Conservation (phyloP, 768 basidiomycete genomes). For the Solioccasus polychromus region DNA sequence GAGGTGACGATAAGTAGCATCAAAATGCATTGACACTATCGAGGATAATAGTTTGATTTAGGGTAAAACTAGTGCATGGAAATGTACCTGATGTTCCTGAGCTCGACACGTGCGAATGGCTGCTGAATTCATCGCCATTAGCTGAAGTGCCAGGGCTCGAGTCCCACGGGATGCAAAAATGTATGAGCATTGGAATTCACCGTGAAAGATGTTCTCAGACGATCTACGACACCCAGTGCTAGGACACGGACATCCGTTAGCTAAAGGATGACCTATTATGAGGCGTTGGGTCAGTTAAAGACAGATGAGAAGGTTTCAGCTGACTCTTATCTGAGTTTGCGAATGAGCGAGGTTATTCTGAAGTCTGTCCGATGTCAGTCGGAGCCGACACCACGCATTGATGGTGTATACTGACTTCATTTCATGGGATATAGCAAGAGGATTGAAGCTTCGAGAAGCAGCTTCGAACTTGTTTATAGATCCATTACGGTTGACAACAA, state of each 20-base stretch:
- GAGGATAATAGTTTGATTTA: neutral
- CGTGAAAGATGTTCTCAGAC: slow-evolving; percentile 51
- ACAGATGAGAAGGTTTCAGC: slow-evolving; percentile 21
- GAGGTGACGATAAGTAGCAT: slow-evolving; percentile 41
- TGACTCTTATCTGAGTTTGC: slow-evolving; percentile 62
- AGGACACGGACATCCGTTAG: slow-evolving; percentile 71
- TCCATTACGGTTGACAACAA: slow-evolving; percentile 73
- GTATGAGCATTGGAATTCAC: slow-evolving; percentile 68
- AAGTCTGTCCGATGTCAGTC: slow-evolving; percentile 38
- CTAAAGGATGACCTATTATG: slow-evolving; percentile 59
- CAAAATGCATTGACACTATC: slow-evolving; percentile 2
- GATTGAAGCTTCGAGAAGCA: slow-evolving; percentile 67
- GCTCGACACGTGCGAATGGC: slow-evolving; percentile 2
- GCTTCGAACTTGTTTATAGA: slow-evolving; percentile 68
- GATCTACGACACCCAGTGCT: slow-evolving; percentile 63
- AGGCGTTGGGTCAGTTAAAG: slow-evolving; percentile 4
- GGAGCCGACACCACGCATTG: neutral
- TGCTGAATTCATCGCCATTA: slow-evolving; percentile 1
- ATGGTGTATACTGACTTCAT: slow-evolving; percentile 58
- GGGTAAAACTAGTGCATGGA: neutral
- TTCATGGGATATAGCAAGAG: slow-evolving; percentile 65
- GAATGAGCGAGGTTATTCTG: slow-evolving; percentile 69
- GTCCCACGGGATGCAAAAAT: slow-evolving; percentile 69
- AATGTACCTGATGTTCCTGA: slow-evolving; percentile 3
- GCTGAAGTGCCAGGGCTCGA: slow-evolving; percentile 33